phyloP scores from a whole-genome alignment of 257 asterid genomes.

The Solanum chiquidenum region DNA sequence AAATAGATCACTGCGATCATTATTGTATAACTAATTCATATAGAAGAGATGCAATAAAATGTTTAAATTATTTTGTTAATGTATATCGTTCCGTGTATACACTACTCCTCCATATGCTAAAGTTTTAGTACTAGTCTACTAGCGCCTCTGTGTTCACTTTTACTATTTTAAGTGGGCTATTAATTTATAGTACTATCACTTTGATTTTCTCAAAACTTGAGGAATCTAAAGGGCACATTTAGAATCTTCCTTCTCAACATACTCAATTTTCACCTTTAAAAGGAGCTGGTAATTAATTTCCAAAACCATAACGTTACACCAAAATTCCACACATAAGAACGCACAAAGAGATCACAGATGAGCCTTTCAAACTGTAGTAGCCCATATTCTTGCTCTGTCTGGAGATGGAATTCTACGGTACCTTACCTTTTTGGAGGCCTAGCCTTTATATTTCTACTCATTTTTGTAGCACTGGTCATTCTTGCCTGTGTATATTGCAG shows the following conservation, averaged over 20 bases:
- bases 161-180: not conserved
- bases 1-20: not conserved
- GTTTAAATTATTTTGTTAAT: not conserved
- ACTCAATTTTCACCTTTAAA: not conserved
- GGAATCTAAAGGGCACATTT: not conserved
- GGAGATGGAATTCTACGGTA: slow-evolving; percentile 16
- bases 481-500: slow-evolving; percentile 4
- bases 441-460: slow-evolving; percentile 1
- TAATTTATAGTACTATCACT: not conserved
- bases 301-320: not conserved
- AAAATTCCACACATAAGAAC: not conserved
- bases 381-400: not conserved
- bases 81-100: not conserved
- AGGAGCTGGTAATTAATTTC: not conserved
- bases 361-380: not conserved
- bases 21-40: not conserved
- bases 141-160: not conserved
- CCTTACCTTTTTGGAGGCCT: slow-evolving; percentile 16
- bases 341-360: not conserved
- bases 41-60: not conserved
- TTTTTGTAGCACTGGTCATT: slow-evolving; percentile 1
- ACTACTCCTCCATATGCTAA: not conserved
- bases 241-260: not conserved
- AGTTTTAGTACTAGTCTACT: not conserved
- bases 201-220: not conserved